Base-by-base conservation (phyloP, 495 filamentous ascomycete genomes). In the Talaromyces nanjingensis region DNA sequence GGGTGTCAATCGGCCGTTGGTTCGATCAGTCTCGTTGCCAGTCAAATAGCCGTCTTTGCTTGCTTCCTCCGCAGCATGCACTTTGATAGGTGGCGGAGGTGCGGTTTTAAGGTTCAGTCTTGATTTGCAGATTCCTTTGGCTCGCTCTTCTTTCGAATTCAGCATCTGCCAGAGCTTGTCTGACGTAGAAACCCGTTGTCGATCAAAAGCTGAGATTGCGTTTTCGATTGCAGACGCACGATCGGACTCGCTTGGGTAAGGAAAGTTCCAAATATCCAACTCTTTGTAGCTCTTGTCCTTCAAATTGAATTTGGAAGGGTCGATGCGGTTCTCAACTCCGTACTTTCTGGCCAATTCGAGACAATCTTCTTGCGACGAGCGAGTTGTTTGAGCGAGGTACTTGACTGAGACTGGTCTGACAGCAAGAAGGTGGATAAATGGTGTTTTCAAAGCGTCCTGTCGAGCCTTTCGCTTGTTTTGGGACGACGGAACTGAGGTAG, bases 91-190 rank as follows among this genome's bases (percentile, higher is more conserved):
- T 6, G 89, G 84, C 53, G 69, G 61, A 4, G 83, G 81, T 2
- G 84, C 83, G 64, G 79, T 85, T 58, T 69, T 71, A 33, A 93
- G 80, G 45, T 86, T 82, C 37, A 97, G 79, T 65, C 86, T 87
- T 65, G 92, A 96, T 8, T 96, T 79, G 60, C 85, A 84, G 65
- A 87, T 92, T 18, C 91, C 91, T 71, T 92, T 91, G 22, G 87
- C 89, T 27, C 91, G 83, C 63, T 96, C 91, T 39, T 86, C 79
- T 64, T 83, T 84, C 0, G 88, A 86, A 29, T 94, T 82, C 49
- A 97, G 79, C 66, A 79, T 80, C 72, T 97, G 90, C 91, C 92
- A 97, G 3, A 90, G 76, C 57, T 86, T 83, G 65, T 94, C 91
- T 4, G 84, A 82, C 33, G 83, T 79, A 24, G 81, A 83, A n/a